Percentiles rank a stretch among this genome's conserved stretches.
phyloP scores from a whole-genome alignment of 1,139 yeast genomes.

The Wickerhamomyces sp. region DNA sequence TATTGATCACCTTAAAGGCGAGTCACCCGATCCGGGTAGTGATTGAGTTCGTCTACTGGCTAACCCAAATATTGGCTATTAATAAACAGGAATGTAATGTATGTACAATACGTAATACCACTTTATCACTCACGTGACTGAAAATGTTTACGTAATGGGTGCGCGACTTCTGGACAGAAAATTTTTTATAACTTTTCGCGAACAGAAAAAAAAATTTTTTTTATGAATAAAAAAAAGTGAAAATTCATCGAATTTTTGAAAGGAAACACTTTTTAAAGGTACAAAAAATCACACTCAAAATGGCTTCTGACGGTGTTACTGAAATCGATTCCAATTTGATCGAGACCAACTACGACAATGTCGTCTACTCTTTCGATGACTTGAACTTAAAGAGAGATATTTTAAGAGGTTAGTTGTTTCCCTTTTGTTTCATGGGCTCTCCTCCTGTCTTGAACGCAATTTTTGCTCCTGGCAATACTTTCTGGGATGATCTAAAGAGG shows the following conservation, averaged over 20 bases:
- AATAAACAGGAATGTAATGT: too few relatives aligned
- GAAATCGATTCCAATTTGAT: constrained; percentile 82
- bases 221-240: not conserved
- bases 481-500: not conserved
- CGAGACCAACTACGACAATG: constrained; percentile 97
- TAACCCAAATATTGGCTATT: too few relatives aligned
- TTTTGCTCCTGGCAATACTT: not conserved
- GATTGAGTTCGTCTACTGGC: too few relatives aligned
- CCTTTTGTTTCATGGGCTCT: not conserved
- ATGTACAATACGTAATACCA: too few relatives aligned
- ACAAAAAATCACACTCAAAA: constrained; percentile 15
- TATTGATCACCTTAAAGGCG: too few relatives aligned
- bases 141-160: not conserved
- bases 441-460: not conserved
- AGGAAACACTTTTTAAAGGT: not conserved
- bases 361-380: constrained; percentile 85
- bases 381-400: constrained; percentile 74
- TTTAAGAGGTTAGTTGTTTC: constrained; percentile 51
- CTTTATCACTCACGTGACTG: too few relatives aligned
- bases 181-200: not conserved
- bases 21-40: too few relatives aligned
- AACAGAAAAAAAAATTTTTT: constrained; percentile 2
- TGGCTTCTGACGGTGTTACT: constrained; percentile 56
- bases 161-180: not conserved
- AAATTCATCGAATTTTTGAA: constrained; percentile 11